Evolutionary conservation across 106 monocot genomes (phyloP), one percentile per base, ranked within the genome.

Genomic region (Agapanthus africanus): DNA sequence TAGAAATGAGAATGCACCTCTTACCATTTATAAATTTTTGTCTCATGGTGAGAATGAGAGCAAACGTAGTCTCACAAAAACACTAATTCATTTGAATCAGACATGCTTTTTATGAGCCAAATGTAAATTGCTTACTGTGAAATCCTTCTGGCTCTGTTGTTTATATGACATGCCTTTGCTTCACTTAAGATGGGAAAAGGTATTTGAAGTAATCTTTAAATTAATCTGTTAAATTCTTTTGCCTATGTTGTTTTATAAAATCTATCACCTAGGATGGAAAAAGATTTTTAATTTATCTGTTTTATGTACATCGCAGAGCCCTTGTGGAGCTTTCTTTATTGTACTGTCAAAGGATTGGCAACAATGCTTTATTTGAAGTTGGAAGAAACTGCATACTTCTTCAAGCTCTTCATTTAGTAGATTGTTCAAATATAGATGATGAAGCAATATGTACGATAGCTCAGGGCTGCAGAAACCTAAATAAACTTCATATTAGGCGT

Each of bases 401-500:
- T 47, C 80, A 83, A 83, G 62, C 77, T 78, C 86, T 99, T 73
- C 75, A 87, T 54, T 84, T 99, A 71, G 92, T 92, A 2, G 99
- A 99, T 65, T 93, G 92, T 73, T 77, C 79, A 34, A 79, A 75
- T 40, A 81, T 99, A 50, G 67, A 83, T 83, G 90, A 99, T 76
- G 89, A 87, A 41, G 99, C 85, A 57, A 80, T 99, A 49, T 77
- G 82, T 60, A 50, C 57, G 26, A 70, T 99, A 37, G 89, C 99
- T 75, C 75, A 81, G 35, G 92, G 92, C 75, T 99, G 92, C 71
- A 87, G 42, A 59, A 87, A 85, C 67, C 39, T 99, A 34, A 80
- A 73, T 69, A 84, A 99, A 74, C 81, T 99, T 67, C 90, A 90
- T 59, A 77, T 99, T 72, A 79, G 92, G n/a, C 97, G 97, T 63